Evolutionary conservation across 169 alveolate species (phyloP), one percentile per base, ranked within the genome.

Genomic region (Plasmodium knowlesi): DNA sequence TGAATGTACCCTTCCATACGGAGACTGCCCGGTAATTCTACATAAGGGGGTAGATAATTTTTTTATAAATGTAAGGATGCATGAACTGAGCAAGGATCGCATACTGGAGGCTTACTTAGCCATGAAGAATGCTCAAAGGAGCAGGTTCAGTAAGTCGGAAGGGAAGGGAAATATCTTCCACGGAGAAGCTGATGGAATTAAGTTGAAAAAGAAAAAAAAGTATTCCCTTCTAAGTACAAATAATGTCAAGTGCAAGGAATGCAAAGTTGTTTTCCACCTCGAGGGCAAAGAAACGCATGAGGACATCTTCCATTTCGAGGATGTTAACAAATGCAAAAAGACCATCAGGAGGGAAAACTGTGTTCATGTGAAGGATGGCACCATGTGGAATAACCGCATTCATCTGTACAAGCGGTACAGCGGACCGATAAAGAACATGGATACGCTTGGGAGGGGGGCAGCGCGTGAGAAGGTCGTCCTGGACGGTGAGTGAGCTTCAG

Each of bases 371-470:
- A 85, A 53, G 8, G 32, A 85, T 30, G 73, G 54, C 9, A 8
- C 22, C 28, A 76, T 85, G 14, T 4, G 43, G 16, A 85, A 85
- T 32, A 19, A 32, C 39, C 79, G 67, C 41, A 74, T 85, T n/a
- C 93, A 85, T 70, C 57, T 85, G 41, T 85, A 85, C 81, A 85
- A 85, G 46, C 76, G 81, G 70, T 85, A 85, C 19, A 19, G 80
- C 8, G 86, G 80, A 6, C 84, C 67, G 5, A 70, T 85, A 8
- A 85, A 39, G n/a, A 37, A 76, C 43, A 28, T 25, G 8, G 70
- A 76, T 22, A 14, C 28, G 61, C 43, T 74, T 32, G 73, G 53
- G 6, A 85, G 34, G 6, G 25, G 73, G 37, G 76, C 46, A 3
- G 54, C 50, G 10, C 84, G 76, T 12, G 54, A 84, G 46, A 50